phyloP scores from a whole-genome alignment of 2,329 filamentous ascomycete genomes.

The Fusarium kyushuense region DNA sequence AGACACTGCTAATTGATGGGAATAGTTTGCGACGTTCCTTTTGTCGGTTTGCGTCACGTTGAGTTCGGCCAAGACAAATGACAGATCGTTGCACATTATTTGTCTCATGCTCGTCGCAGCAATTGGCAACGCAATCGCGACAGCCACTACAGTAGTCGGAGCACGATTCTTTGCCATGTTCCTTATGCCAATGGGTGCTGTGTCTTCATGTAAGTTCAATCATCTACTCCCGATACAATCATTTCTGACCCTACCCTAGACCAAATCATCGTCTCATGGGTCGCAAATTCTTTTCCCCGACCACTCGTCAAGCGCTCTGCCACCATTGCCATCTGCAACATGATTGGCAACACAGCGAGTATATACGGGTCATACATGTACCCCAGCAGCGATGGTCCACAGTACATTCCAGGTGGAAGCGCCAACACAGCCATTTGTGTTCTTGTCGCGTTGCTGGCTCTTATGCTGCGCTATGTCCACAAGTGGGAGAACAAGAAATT shows the following conservation, averaged over 20 bases:
- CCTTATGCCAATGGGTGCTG: constrained; percentile 67
- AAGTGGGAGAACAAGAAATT: constrained; percentile 71
- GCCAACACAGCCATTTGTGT: constrained; percentile 73
- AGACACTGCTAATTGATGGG: not conserved
- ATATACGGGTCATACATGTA: constrained; percentile 65
- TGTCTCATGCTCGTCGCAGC: constrained; percentile 64
- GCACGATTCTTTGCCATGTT: constrained; percentile 73
- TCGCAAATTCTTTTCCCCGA: constrained; percentile 78
- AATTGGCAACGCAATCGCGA: constrained; percentile 67
- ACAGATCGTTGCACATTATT: constrained; percentile 69
- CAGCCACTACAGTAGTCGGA: constrained; percentile 61
- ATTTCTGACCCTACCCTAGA: constrained; percentile 40
- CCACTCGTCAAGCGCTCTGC: constrained; percentile 75
- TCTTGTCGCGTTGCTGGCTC: constrained; percentile 66
- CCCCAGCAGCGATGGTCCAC: constrained; percentile 55
- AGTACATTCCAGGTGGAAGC: constrained; percentile 65
- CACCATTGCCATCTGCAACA: constrained; percentile 74
- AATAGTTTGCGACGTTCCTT: constrained; percentile 62
- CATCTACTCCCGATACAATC: rapidly evolving
- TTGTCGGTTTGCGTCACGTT: constrained; percentile 66
- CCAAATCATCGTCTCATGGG: constrained; percentile 72
- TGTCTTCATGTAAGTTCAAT: constrained; percentile 57
- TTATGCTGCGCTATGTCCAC: constrained; percentile 65
- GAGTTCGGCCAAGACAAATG: constrained; percentile 64
- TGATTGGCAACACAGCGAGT: constrained; percentile 70